Base-by-base conservation (phyloP, 176 grass and related monocot species). In the Eragrostis nindensis region DNA sequence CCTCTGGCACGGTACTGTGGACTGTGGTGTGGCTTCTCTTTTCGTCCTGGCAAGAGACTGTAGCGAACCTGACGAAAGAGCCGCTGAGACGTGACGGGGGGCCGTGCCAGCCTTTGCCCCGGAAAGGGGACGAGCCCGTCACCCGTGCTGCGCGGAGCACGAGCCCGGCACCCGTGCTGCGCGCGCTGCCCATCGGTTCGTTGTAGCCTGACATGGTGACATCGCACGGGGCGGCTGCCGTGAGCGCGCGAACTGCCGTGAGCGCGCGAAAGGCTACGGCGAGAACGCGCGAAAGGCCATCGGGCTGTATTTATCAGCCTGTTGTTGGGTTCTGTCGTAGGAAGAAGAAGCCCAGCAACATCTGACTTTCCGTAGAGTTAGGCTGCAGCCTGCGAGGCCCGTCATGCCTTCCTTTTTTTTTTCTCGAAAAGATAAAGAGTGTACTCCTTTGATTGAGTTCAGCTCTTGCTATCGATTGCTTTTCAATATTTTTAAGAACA, bases 51-150 rank as follows among this genome's bases (percentile, higher is more conserved):
- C 45, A 9, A 5, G 8, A n/a, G 8, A 32, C 82, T 46, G 72
- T 59, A 26, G 53, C 26, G 66, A 71, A 78, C 5, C 45, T n/a
- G 74, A 54, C 56, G 67, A 65, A 30, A 55, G 30, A 38, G 53
- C n/a, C n/a, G n/a, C 25, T n/a, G 26, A 14, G 83, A 85, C 55
- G 60, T 66, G 60, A 86, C 59, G 76, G 76, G 59, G 83, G 4
- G 27, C 32, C 21, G 72, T 57, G 54, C 49, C 40, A 56, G 77
- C 14, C 80, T 24, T 59, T 1, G 62, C 62, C 19, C 22, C 42
- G 60, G 54, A 75, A 81, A 75, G 70, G 30, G 61, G 49, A 68
- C 52, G n/a, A 24, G n/a, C 9, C 55, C n/a, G n/a, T n/a, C n/a
- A n/a, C n/a, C n/a, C n/a, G n/a, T n/a, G n/a, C n/a, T n/a, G n/a